Evolutionary conservation across 2,329 filamentous ascomycete genomes (phyloP).

Genomic region (Coleophoma cylindrospora): DNA sequence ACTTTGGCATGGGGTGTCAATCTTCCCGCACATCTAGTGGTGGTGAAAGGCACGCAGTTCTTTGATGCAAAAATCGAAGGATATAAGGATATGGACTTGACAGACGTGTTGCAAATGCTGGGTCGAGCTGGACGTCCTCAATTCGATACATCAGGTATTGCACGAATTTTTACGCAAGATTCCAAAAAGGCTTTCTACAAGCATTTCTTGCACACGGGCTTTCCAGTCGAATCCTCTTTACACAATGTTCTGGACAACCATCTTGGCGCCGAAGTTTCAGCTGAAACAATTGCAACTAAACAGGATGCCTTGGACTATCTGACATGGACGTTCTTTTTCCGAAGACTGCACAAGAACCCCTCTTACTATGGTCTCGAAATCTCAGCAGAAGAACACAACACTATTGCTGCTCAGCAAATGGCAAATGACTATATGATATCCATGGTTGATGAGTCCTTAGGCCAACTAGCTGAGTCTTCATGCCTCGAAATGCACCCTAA

Average conservation of each 20-base stretch:
- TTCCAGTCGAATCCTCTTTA: slow-evolving; percentile 92
- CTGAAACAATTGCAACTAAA: slow-evolving; percentile 87
- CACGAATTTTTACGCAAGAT: slow-evolving; percentile 95
- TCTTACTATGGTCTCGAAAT: slow-evolving; percentile 97
- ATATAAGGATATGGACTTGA: slow-evolving; percentile 98
- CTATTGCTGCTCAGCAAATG: slow-evolving; percentile 73
- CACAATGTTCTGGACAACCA: slow-evolving; percentile 98
- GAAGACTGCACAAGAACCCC: slow-evolving; percentile 93
- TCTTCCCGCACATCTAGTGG: slow-evolving; percentile 89
- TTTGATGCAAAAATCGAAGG: slow-evolving; percentile 97
- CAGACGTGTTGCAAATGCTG: slow-evolving; percentile 96
- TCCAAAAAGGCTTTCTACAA: slow-evolving; percentile 99
- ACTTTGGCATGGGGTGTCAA: slow-evolving; percentile 99
- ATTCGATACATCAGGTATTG: slow-evolving; percentile 93
- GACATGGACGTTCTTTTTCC: slow-evolving; percentile 99
- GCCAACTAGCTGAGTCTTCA: slow-evolving; percentile 75
- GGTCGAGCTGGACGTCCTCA: slow-evolving; percentile 93
- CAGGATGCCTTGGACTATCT: slow-evolving; percentile 97
- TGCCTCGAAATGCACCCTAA: slow-evolving; percentile 82
- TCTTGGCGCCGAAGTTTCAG: slow-evolving; percentile 88
- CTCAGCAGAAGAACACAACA: slow-evolving; percentile 86
- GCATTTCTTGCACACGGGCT: slow-evolving; percentile 96
- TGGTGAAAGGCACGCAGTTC: slow-evolving; percentile 97
- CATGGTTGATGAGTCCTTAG: slow-evolving; percentile 82
- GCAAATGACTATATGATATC: slow-evolving; percentile 95